Percentiles rank a stretch among this genome's conserved stretches.
Evolutionary conservation across 306 rosid species (phyloP).

Genomic region (Coriaria nepalensis): DNA sequence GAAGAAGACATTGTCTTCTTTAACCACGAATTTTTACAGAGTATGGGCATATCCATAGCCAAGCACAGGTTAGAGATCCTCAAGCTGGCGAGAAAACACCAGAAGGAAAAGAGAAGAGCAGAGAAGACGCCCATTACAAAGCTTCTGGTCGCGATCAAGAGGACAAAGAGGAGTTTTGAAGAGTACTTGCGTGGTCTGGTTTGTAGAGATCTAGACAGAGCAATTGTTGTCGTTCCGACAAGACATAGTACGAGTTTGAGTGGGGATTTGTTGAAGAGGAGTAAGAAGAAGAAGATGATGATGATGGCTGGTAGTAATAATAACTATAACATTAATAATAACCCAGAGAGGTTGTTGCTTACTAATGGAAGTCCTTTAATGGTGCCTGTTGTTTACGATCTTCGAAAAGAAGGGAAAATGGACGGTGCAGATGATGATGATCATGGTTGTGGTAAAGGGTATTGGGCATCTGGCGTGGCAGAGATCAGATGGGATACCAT

Average conservation of each 20-base stretch:
- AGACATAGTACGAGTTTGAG: constrained; percentile 14
- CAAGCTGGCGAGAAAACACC: constrained; percentile 46
- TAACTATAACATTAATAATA: too few species aligned
- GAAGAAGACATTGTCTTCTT: constrained; percentile 63
- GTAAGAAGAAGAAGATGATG: constrained; percentile 27
- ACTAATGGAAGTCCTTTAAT: constrained; percentile 34
- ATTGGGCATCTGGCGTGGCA: constrained; percentile 58
- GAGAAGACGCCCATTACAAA: constrained; percentile 28
- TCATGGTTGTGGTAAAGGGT: constrained; percentile 11
- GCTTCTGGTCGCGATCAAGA: constrained; percentile 59
- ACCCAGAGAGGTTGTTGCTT: constrained; percentile 38
- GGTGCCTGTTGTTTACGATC: constrained; percentile 26
- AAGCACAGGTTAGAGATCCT: constrained; percentile 84
- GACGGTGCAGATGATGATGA: constrained; percentile 21
- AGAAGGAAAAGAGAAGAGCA: constrained; percentile 15
- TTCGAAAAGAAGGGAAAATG: constrained; percentile 32
- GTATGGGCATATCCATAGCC: constrained; percentile 92
- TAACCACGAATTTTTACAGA: constrained; percentile 85
- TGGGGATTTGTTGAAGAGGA: constrained; percentile 44
- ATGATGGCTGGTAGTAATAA: too few species aligned
- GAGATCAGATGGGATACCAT: constrained; percentile 77
- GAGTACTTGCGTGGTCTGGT: constrained; percentile 25
- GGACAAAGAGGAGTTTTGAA: constrained; percentile 43
- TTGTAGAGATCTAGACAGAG: constrained; percentile 21
- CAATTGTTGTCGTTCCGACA: constrained; percentile 56